These are phyloP conservation scores for Chlorencoelia australis DNA, from an alignment of 2,329 filamentous ascomycete genomes.

Conservation along the genomic window DNA sequence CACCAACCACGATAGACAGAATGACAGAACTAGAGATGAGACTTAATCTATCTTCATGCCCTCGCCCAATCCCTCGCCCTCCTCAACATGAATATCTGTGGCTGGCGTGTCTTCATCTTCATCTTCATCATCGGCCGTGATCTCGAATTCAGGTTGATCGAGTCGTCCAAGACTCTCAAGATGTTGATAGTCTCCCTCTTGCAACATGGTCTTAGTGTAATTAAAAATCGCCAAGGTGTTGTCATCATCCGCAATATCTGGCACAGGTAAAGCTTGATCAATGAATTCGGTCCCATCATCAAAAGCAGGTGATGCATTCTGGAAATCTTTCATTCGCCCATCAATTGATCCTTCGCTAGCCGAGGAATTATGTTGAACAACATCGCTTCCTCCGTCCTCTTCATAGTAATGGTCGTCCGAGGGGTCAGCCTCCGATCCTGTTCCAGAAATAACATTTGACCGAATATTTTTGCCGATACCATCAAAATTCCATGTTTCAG, in stretches of 20 bases:
- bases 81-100: slow-evolving; percentile 26
- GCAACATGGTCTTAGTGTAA: slow-evolving; percentile 7
- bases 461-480: slow-evolving; percentile 7
- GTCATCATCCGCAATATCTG: slow-evolving; percentile 20
- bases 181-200: slow-evolving; percentile 10
- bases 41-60: slow-evolving; percentile 20
- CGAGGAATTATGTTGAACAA: slow-evolving; percentile 24
- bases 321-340: slow-evolving; percentile 21
- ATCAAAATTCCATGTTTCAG: slow-evolving; percentile 9
- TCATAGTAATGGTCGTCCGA: slow-evolving; percentile 9
- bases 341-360: slow-evolving; percentile 14
- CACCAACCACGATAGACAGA: background rate
- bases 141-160: slow-evolving; percentile 7
- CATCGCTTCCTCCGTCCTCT: slow-evolving; percentile 17
- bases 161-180: background rate
- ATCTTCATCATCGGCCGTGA: slow-evolving; percentile 8
- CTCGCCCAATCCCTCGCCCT: slow-evolving; percentile 22
- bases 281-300: slow-evolving; percentile 12
- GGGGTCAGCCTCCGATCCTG: slow-evolving; percentile 20
- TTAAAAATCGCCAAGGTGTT: slow-evolving; percentile 5
- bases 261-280: slow-evolving; percentile 18
- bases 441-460: slow-evolving; percentile 16
- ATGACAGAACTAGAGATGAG: background rate
- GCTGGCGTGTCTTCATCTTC: slow-evolving; percentile 21
- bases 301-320: slow-evolving; percentile 13